A percentile compares a stretch with the other conserved stretches of the same genome.
Evolutionary conservation across 306 rosid species (phyloP).

Genomic region (Dicorynia guianensis): DNA sequence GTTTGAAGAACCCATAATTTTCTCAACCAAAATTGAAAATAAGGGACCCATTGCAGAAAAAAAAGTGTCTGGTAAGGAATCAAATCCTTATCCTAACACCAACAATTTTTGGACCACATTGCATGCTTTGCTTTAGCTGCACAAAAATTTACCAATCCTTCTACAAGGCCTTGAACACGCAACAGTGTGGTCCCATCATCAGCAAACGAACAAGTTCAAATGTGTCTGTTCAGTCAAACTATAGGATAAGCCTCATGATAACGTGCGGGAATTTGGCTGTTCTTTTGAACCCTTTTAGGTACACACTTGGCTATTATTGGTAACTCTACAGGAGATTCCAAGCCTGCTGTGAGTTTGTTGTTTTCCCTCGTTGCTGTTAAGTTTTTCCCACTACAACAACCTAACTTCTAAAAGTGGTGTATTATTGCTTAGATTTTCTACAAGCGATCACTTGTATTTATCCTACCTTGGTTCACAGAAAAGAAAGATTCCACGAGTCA

Average conservation of each 20-base stretch:
- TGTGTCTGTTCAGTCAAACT: too few relatives aligned
- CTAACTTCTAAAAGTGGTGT: background rate
- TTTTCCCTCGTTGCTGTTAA: background rate
- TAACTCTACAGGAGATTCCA: background rate
- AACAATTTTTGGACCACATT: slow-evolving; percentile 31
- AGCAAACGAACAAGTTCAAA: background rate
- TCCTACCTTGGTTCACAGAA: too few relatives aligned
- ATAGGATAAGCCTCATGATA: background rate
- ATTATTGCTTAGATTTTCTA: background rate
- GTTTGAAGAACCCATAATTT: slow-evolving; percentile 23
- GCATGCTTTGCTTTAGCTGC: background rate
- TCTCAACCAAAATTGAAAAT: background rate
- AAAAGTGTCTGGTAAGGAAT: background rate
- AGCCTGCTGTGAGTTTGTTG: background rate
- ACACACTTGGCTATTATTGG: background rate
- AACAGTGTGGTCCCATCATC: background rate
- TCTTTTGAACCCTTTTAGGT: background rate
- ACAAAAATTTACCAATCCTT: slow-evolving; percentile 3
- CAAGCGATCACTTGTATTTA: too few relatives aligned
- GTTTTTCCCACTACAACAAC: background rate
- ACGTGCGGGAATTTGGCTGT: background rate
- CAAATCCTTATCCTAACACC: slow-evolving; percentile 30
- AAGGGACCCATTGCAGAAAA: background rate
- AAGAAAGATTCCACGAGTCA: too few relatives aligned
- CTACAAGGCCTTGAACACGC: background rate